These are phyloP conservation scores for Carnegiea gigantea DNA, from an alignment of 179 eudicot species.

Conservation along the genomic window DNA sequence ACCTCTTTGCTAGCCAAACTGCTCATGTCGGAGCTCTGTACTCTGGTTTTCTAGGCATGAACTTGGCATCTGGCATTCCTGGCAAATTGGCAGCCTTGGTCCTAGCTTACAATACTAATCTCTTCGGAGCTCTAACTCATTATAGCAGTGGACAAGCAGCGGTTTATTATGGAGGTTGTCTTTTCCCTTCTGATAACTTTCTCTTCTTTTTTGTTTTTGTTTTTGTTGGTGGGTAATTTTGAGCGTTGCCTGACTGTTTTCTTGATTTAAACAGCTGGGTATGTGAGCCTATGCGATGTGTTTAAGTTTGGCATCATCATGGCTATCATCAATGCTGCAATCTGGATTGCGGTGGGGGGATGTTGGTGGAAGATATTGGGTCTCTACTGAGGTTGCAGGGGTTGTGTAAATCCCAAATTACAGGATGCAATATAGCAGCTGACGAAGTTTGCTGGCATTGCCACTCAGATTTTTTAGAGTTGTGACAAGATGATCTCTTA, in stretches of 20 bases:
- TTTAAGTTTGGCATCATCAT: slow-evolving; percentile 71
- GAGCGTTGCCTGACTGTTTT: slow-evolving; percentile 1
- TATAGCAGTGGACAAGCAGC: slow-evolving; percentile 89
- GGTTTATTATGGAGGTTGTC: slow-evolving; percentile 70
- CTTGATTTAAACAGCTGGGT: slow-evolving; percentile 65
- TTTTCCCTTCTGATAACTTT: not conserved
- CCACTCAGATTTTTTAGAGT: slow-evolving; percentile 18
- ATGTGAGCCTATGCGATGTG: slow-evolving; percentile 79
- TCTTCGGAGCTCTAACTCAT: slow-evolving; percentile 75
- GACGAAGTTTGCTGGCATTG: slow-evolving; percentile 9
- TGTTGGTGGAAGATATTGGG: slow-evolving; percentile 95
- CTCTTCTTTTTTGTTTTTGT: not conserved
- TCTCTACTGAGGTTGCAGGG: slow-evolving; percentile 48
- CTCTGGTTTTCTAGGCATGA: slow-evolving; percentile 74
- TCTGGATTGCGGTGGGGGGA: slow-evolving; percentile 76
- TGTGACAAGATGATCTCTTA: not conserved
- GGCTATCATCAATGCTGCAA: slow-evolving; percentile 59
- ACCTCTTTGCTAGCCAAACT: slow-evolving; percentile 79
- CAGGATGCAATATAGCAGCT: slow-evolving; percentile 7
- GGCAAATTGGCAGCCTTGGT: slow-evolving; percentile 65
- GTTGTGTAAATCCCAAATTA: slow-evolving; percentile 24
- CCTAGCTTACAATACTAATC: slow-evolving; percentile 68
- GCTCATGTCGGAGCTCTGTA: slow-evolving; percentile 81
- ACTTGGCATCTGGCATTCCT: slow-evolving; percentile 74
- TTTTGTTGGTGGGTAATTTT: not conserved